Conservation (phyloP, 257 asterid species). For the Scutellaria baicalensis region DNA sequence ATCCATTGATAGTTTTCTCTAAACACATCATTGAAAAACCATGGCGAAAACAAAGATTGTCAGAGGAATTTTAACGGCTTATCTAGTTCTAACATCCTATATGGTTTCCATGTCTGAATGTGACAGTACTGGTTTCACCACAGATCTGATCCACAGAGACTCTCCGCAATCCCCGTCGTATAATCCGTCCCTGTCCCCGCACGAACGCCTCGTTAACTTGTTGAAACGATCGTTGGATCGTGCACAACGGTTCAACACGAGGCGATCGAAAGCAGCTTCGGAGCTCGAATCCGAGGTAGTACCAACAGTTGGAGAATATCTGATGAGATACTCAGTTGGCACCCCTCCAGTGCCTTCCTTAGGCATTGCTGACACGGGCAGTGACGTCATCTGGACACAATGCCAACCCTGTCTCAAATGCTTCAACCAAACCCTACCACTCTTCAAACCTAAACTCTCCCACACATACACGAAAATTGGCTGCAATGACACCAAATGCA, state of each 20-base stretch:
- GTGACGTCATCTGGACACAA: slow-evolving; percentile 38
- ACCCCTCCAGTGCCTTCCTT: slow-evolving; percentile 28
- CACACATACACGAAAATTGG: slow-evolving; percentile 5
- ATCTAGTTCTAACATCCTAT: not conserved
- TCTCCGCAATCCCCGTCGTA: slow-evolving; percentile 21
- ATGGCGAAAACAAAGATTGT: no score
- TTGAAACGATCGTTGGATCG: slow-evolving; percentile 19
- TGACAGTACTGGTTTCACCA: slow-evolving; percentile 14
- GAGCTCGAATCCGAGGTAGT: slow-evolving; percentile 1
- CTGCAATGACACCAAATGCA: slow-evolving; percentile 7
- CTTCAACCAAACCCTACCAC: slow-evolving; percentile 16
- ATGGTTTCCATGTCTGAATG: not conserved
- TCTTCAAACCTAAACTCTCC: slow-evolving; percentile 23
- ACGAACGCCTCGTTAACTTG: slow-evolving; percentile 11
- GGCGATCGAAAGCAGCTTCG: not conserved
- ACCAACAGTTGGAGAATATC: slow-evolving; percentile 15
- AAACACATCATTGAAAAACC: no score
- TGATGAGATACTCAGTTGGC: slow-evolving; percentile 28
- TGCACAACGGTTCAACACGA: not conserved
- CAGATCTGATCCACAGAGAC: slow-evolving; percentile 30
- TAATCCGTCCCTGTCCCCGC: not conserved
- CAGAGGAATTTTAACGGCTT: not conserved
- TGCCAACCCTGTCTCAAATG: slow-evolving; percentile 35
- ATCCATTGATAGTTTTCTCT: no score
- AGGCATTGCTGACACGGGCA: slow-evolving; percentile 40